Evolutionary conservation across 768 basidiomycete genomes (phyloP).

Genomic region (Piloderma croceum): DNA sequence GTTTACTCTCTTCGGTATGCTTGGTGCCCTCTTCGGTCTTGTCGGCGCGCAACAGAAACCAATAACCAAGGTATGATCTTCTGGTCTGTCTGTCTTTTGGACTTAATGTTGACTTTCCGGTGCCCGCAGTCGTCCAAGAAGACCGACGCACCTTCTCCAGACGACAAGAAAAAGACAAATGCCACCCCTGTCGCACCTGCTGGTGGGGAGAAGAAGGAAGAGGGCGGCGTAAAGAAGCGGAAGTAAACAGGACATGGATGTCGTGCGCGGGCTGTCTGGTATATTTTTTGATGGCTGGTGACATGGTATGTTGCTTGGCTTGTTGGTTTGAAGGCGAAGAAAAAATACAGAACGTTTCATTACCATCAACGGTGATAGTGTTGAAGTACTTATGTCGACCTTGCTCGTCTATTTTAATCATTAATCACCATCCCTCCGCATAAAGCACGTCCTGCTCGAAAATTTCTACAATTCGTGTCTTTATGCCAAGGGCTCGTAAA

Average conservation of each 20-base stretch:
- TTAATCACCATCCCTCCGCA: too few relatives aligned
- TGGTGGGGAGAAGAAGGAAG: slow-evolving; percentile 69
- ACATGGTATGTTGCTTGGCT: not conserved
- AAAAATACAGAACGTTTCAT: not conserved
- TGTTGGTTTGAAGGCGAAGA: not conserved
- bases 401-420: too few relatives aligned
- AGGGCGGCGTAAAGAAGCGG: slow-evolving; percentile 69
- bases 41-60: slow-evolving; percentile 71
- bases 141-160: slow-evolving; percentile 57
- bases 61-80: slow-evolving; percentile 53
- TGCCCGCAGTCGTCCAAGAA: slow-evolving; percentile 62
- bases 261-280: not conserved
- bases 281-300: not conserved
- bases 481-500: too few relatives aligned
- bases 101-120: slow-evolving; percentile 7
- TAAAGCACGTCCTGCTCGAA: too few relatives aligned
- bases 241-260: slow-evolving; percentile 33
- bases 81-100: not conserved
- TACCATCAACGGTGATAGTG: not conserved
- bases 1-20: slow-evolving; percentile 79
- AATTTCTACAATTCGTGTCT: too few relatives aligned
- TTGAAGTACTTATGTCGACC: too few relatives aligned
- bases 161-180: slow-evolving; percentile 62
- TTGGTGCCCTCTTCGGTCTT: slow-evolving; percentile 74
- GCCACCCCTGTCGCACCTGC: slow-evolving; percentile 65